Evolutionary conservation across 306 rosid species (phyloP), one percentile per base, ranked within the genome.

Genomic region (Sindora glabra): DNA sequence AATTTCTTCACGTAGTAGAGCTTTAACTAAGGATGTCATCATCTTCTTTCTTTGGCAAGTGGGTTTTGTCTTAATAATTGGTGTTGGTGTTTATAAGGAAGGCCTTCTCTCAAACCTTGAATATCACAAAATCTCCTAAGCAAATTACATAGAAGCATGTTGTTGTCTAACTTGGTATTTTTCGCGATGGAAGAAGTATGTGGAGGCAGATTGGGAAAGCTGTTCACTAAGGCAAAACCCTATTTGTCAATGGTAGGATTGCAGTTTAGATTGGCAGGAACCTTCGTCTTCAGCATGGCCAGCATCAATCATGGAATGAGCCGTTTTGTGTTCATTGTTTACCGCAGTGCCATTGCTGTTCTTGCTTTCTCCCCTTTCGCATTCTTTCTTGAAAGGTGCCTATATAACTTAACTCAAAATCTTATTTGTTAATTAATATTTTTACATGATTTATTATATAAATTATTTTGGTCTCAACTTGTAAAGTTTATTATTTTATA

Each of bases 181-280:
- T n/a, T n/a, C n/a, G n/a, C n/a, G 33, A 73, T 68, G 78, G 40
- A 34, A 14, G 33, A 56, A 49, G 22, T 14, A 36, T 19, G 40
- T 48, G 8, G 26, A 42, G 38, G 6, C 13, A 33, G 14, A 39
- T 56, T 46, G 23, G 58, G 70, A 2, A 41, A 29, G 17, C 8
- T 48, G 27, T 42, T 77, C 50, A 75, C 8, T 2, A 81, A 71
- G 76, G 65, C 77, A 17, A 85, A 71, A 54, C 91, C 95, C 55
- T 89, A 81, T 54, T 23, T 79, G 63, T 62, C 81, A 26, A 70
- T 76, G 9, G 70, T 89, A 41, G 80, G 70, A 22, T 56, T 89
- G 36, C 97, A 86, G 8, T 79, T 79, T 49, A 85, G 95, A 9
- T 46, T 62, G 3, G 96, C 87, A 4, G 94, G 96, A 64, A 67